A percentile compares a stretch with the other conserved stretches of the same genome.
Conservation (phyloP, 208 protist genomes). For the Trypanosoma vivax region DNA sequence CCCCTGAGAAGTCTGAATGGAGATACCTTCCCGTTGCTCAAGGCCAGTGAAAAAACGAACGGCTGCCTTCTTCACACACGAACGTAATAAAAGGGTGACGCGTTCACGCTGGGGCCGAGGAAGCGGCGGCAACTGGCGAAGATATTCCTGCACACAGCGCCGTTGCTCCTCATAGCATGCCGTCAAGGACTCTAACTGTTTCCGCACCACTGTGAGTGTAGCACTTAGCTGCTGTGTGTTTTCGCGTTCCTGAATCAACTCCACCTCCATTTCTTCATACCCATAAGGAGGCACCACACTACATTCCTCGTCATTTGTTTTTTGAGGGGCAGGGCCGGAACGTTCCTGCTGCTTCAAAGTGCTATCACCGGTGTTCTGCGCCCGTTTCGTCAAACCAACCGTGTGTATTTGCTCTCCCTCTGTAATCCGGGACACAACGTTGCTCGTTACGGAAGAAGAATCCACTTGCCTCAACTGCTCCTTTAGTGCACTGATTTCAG, state of each 20-base stretch:
- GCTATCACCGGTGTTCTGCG: constrained; percentile 9
- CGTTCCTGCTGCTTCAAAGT: constrained; percentile 14
- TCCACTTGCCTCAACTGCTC: background rate
- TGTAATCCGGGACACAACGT: background rate
- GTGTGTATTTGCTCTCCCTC: constrained; percentile 6
- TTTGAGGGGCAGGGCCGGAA: constrained; percentile 7
- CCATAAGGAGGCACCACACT: background rate
- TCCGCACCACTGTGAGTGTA: background rate
- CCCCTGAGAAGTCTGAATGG: background rate
- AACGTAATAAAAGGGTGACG: constrained; percentile 1
- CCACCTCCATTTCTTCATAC: constrained; percentile 21
- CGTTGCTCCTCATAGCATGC: background rate
- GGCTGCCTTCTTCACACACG: background rate
- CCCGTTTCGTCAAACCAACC: constrained; percentile 7
- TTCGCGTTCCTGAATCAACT: constrained; percentile 17
- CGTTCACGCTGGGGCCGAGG: background rate
- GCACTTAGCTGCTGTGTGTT: background rate
- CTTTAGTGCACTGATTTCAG: constrained; percentile 1
- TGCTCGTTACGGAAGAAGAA: background rate
- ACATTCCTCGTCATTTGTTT: constrained; percentile 1
- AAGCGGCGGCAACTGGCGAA: constrained; percentile 2
- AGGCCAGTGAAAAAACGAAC: constrained; percentile 7
- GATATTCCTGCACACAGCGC: constrained; percentile 5
- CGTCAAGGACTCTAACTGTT: constrained; percentile 2
- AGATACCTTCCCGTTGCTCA: background rate